Base-by-base conservation (phyloP, 306 rosid genomes). In the Prosopis cineraria region DNA sequence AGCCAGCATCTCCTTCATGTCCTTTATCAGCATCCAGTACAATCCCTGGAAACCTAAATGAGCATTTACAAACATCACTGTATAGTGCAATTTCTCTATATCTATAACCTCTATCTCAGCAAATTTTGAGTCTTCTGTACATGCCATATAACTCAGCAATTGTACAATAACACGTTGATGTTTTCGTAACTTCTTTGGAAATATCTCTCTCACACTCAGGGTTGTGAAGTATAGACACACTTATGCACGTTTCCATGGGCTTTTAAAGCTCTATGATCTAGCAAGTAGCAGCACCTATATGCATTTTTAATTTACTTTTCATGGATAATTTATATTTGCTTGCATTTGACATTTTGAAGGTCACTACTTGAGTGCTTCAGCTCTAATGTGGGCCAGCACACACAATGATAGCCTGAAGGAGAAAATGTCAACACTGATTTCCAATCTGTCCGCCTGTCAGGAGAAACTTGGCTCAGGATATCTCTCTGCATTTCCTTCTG, bases 381-480 rank as follows among this genome's bases (percentile, higher is more conserved):
- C 95, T 40, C 80, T 60, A 58, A 88, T 83, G 92, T 90, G 95
- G 95, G 91, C 95, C 39, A 88, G 88, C 70, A 90, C 92, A 77
- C 85, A 82, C 39, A 81, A 86, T 78, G 72, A 73, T 40, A 79
- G 25, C 43, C 83, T 90, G 77, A 83, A 79, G 48, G 86, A 74
- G 74, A 90, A 86, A 83, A 88, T 90, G 89, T 74, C 81, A 4
- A 68, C 78, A 22, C n/a, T 90, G 36, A 91, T 90, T 29, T 79
- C 89, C 8, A 43, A 24, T 68, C 82, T 90, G 6, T 76, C 87
- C 30, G 77, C 45, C 11, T 90, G 95, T 81, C 95, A 90, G 79
- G 60, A 86, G 50, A 75, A 84, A 81, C 70, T 90, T 19, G 87
- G 92, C 40, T 73, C 83, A 0, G 95, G 95, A 43, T 90, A 90